Evolutionary conservation across 257 asterid species (phyloP).

Genomic region (Solanum clarkiae): DNA sequence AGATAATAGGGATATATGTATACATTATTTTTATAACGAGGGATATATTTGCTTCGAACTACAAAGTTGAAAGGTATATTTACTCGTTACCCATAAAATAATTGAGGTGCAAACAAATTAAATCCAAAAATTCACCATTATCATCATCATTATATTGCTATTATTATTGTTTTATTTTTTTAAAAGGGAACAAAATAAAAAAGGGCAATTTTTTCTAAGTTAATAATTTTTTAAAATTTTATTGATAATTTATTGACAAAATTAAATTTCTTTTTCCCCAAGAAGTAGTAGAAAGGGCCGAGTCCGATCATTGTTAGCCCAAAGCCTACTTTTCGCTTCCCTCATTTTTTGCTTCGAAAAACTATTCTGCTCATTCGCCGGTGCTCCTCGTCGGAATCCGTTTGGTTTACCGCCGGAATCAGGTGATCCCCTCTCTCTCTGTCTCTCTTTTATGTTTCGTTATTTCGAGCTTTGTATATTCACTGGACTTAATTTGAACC

Average conservation of each 20-base stretch:
- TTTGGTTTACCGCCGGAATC: background rate
- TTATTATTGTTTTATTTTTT: too few relatives aligned
- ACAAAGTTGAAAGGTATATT: too few relatives aligned
- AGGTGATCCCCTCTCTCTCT: background rate
- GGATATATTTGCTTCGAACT: too few relatives aligned
- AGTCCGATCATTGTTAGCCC: background rate
- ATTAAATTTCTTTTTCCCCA: background rate
- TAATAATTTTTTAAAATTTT: too few relatives aligned
- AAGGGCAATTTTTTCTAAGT: too few relatives aligned
- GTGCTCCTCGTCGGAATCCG: background rate
- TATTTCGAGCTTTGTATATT: background rate
- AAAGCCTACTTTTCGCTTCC: background rate
- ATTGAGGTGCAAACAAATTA: too few relatives aligned
- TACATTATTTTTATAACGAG: too few relatives aligned
- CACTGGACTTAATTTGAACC: background rate
- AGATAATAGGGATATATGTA: too few relatives aligned
- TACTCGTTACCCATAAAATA: too few relatives aligned
- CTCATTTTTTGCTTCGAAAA: background rate
- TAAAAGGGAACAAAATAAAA: too few relatives aligned
- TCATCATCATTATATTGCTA: too few relatives aligned
- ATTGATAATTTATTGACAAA: background rate
- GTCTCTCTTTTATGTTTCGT: background rate
- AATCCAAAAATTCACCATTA: too few relatives aligned
- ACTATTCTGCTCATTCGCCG: background rate
- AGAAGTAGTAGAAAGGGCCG: background rate